phyloP scores from a whole-genome alignment of 345 rosid species.

The Sisymbrium altissimum region DNA sequence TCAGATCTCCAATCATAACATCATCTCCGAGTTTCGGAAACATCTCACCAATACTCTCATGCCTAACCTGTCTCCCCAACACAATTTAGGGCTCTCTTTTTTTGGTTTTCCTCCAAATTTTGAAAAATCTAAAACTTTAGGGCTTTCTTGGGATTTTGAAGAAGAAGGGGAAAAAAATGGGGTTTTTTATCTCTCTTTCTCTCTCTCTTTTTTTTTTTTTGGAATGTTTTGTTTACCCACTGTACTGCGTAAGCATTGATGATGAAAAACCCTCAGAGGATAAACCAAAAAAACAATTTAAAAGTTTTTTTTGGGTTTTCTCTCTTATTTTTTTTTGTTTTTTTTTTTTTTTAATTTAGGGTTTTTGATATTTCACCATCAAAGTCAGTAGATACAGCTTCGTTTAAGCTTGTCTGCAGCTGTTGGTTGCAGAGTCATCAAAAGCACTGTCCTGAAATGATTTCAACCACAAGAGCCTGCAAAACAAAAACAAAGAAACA shows the following conservation, averaged over 20 bases:
- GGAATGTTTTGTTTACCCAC: background rate
- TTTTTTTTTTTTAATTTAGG: constrained; percentile 28
- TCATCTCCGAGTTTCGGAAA: constrained; percentile 55
- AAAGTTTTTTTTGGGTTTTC: constrained; percentile 31
- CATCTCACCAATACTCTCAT: constrained; percentile 68
- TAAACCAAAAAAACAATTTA: constrained; percentile 33
- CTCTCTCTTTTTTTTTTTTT: background rate
- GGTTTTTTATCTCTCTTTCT: too few species aligned
- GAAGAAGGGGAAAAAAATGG: constrained; percentile 12
- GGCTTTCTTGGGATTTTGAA: background rate
- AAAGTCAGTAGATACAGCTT: constrained; percentile 71
- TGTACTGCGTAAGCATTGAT: constrained; percentile 31
- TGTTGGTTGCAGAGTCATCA: constrained; percentile 46
- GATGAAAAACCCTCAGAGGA: constrained; percentile 28
- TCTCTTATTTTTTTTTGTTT: background rate
- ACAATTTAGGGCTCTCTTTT: constrained; percentile 6
- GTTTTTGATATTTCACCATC: constrained; percentile 69
- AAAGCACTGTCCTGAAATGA: constrained; percentile 66
- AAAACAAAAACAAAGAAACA: constrained; percentile 28
- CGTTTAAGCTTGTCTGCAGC: constrained; percentile 46
- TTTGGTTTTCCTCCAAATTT: background rate
- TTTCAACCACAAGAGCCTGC: constrained; percentile 42
- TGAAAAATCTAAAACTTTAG: constrained; percentile 23
- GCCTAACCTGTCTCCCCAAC: constrained; percentile 35
- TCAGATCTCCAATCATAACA: constrained; percentile 49